Evolutionary conservation across 768 basidiomycete genomes (phyloP).

Genomic region (Mycena chlorophos): DNA sequence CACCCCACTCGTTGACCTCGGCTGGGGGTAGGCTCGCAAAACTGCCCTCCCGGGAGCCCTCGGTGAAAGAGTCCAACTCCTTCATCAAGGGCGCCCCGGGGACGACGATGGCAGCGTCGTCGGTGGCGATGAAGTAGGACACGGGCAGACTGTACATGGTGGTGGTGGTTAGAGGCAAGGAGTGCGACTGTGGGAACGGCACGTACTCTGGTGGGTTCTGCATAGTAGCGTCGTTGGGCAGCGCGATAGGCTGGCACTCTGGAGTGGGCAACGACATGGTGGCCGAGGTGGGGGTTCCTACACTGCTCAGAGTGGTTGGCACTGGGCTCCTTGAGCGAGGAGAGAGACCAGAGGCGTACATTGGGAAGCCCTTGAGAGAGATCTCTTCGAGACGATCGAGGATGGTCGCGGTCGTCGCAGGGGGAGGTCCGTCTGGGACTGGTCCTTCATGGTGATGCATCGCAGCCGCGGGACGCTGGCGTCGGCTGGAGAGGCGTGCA

Average conservation of each 20-base stretch:
- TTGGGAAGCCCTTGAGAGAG: slow-evolving; percentile 22
- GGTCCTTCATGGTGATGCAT: background rate
- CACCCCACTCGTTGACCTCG: slow-evolving; percentile 36
- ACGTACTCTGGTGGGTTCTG: slow-evolving; percentile 14
- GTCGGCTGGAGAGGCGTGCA: background rate
- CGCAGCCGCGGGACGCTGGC: background rate
- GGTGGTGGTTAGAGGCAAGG: slow-evolving; percentile 10
- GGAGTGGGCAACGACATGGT: slow-evolving; percentile 24
- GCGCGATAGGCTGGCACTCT: slow-evolving; percentile 10
- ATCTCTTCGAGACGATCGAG: slow-evolving; percentile 19
- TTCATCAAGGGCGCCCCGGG: slow-evolving; percentile 53
- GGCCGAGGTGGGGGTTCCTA: slow-evolving; percentile 20
- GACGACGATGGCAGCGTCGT: slow-evolving; percentile 29
- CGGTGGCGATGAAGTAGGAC: slow-evolving; percentile 17
- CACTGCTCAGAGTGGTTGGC: slow-evolving; percentile 14
- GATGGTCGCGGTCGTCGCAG: slow-evolving; percentile 9
- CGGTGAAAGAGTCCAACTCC: slow-evolving; percentile 62
- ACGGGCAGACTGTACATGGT: slow-evolving; percentile 11
- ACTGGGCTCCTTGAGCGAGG: slow-evolving; percentile 5
- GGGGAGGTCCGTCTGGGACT: slow-evolving; percentile 3
- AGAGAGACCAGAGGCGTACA: slow-evolving; percentile 11
- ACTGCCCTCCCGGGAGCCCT: slow-evolving; percentile 53
- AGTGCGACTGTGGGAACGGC: background rate
- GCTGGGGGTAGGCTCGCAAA: slow-evolving; percentile 47
- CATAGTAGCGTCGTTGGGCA: slow-evolving; percentile 9